Conservation (phyloP, 257 asterid species). For the Asclepias syriaca region DNA sequence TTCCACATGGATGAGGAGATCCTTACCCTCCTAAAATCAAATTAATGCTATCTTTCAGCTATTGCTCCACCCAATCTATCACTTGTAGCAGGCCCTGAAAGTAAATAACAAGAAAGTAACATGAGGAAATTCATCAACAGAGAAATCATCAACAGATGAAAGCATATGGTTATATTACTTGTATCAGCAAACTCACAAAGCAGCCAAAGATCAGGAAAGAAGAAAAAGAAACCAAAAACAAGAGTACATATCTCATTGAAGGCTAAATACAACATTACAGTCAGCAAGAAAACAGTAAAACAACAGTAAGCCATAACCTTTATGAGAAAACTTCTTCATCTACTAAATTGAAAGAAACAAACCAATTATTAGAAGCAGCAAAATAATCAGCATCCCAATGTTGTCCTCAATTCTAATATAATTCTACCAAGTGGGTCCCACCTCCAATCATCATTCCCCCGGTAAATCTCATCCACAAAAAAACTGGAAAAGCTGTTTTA, state of each 20-base stretch:
- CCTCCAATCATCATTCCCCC: slow-evolving; percentile 20
- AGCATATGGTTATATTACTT: neutral
- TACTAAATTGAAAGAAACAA: slow-evolving; percentile 21
- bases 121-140: neutral
- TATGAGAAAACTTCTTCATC: slow-evolving; percentile 10
- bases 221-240: neutral
- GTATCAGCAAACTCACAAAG: neutral
- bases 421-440: slow-evolving; percentile 26
- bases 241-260: neutral
- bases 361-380: slow-evolving; percentile 4
- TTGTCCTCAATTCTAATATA: neutral
- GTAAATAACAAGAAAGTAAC: neutral
- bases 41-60: slow-evolving; percentile 1
- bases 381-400: neutral
- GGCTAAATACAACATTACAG: neutral
- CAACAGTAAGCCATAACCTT: slow-evolving; percentile 15
- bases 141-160: neutral
- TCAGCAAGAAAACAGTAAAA: neutral
- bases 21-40: neutral
- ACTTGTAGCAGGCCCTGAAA: slow-evolving; percentile 5
- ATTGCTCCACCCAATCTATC: neutral
- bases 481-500: neutral
- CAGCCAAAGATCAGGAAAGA: neutral
- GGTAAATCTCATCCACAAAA: slow-evolving; percentile 11
- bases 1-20: neutral